These are phyloP conservation scores for Nymphaea colorata DNA, from an alignment of 164 flowering plant species.

Conservation along the genomic window DNA sequence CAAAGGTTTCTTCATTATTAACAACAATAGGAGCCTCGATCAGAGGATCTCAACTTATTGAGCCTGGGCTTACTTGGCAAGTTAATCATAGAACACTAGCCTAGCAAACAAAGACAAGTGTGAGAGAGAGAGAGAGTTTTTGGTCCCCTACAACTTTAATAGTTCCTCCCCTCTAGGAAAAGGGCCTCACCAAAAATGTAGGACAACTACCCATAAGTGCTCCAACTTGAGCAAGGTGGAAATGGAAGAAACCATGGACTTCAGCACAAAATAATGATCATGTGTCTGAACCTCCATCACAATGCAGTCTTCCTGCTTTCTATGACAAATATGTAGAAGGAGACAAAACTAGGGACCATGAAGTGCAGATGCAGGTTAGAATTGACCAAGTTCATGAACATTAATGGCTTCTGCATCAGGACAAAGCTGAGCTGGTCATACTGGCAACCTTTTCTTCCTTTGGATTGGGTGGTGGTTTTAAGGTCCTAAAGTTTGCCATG, in stretches of 20 bases:
- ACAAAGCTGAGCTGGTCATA: background rate
- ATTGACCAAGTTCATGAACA: background rate
- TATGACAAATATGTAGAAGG: background rate
- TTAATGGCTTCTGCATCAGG: background rate
- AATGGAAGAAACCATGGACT: background rate
- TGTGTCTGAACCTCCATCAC: background rate
- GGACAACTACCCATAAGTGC: background rate
- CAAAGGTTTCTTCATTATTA: too few relatives aligned
- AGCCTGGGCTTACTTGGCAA: too few relatives aligned
- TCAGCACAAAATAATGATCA: too few relatives aligned
- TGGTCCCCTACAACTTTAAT: background rate
- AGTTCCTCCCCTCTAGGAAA: too few relatives aligned
- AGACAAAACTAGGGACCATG: background rate
- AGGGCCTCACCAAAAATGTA: background rate
- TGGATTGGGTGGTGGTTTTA: too few relatives aligned
- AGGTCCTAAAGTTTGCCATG: too few relatives aligned
- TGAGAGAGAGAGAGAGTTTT: too few relatives aligned
- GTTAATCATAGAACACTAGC: too few relatives aligned
- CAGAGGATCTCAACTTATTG: too few relatives aligned
- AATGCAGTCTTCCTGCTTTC: background rate
- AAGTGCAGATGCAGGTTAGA: background rate
- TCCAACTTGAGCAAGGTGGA: background rate
- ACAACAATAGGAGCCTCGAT: too few relatives aligned
- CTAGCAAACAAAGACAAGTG: too few relatives aligned
- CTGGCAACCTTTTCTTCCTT: background rate